phyloP scores from a whole-genome alignment of 495 filamentous ascomycete species.

The Penicillium manginii region DNA sequence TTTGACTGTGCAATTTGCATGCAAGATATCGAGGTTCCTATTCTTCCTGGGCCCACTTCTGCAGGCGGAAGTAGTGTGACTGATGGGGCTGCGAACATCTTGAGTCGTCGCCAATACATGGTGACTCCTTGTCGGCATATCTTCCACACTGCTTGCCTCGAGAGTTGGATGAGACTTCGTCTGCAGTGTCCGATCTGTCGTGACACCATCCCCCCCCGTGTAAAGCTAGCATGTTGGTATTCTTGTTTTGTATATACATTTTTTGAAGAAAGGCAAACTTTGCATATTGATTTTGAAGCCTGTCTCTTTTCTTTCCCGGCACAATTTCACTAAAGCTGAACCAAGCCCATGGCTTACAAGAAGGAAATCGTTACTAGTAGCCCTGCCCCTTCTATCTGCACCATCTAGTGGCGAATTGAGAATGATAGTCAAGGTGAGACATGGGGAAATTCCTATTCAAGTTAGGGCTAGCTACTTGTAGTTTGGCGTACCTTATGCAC shows the following conservation, averaged over 20 bases:
- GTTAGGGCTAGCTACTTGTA: not conserved
- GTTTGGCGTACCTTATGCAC: not conserved
- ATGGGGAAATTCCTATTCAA: constrained; percentile 5
- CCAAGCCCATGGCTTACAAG: no score
- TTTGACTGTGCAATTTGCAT: constrained; percentile 97
- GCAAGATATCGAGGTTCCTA: constrained; percentile 85
- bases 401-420: not conserved
- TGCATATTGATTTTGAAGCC: no score
- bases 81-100: constrained; percentile 67
- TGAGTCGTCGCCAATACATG: constrained; percentile 87
- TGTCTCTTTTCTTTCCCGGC: no score
- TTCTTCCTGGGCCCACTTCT: constrained; percentile 62
- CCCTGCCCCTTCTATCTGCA: no score
- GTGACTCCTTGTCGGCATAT: constrained; percentile 96
- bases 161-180: constrained; percentile 93
- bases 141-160: constrained; percentile 90
- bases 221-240: constrained; percentile 37
- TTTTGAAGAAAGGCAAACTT: not conserved
- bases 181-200: constrained; percentile 96
- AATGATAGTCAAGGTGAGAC: constrained; percentile 1
- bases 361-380: no score
- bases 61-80: constrained; percentile 49
- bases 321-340: no score
- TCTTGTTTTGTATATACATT: not conserved
- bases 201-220: constrained; percentile 83